Evolutionary conservation across 2,329 filamentous ascomycete genomes (phyloP), one percentile per base, ranked within the genome.

Genomic region (Fusarium pseudonygamai): DNA sequence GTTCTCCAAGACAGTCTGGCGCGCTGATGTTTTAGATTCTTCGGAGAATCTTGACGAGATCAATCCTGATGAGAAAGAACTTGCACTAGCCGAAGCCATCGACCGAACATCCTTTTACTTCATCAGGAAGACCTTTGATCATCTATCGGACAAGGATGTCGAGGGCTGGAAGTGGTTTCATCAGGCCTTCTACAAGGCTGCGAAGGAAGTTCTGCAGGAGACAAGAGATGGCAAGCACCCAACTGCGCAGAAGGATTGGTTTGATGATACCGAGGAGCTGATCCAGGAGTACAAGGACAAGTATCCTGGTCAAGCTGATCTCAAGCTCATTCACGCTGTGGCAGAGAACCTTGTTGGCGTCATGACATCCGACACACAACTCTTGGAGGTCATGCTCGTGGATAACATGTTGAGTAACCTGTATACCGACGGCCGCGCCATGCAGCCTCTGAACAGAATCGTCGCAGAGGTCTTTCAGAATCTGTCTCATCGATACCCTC

Each of bases 1-100:
- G 59, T 61, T 61, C 9, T 61, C 59, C 47, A 61, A 45, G 20
- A 56, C 59, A 24, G 56, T 56, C 16, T 61, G 39, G 39, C 47
- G 30, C 1, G 30, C 59, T 7, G 59, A 61, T 39, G 4, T 56
- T 16, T 18, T 61, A 15, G 39, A 56, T 2, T 61, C 59, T 8
- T 40, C 30, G 0, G 28, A 61, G 3, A 56, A 56, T n/a, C 47
- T 61, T 3, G 39, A 61, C 3, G 59, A 61, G 20, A 61, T 45
- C 6, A 45, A 45, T 1, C 49, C 59, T 13, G 39, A 61, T 22
- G 24, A 61, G 16, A 15, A 56, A 22, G 59, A 61, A n/a, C 30
- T 61, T 22, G 47, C n/a, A 5, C 59, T 61, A 5, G 59, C 59
- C 11, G 47, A 61, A 56, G 59, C 59, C 7, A 61, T 61, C 15